phyloP scores from a whole-genome alignment of 1,284 basidiomycete species.

The Nidula niveotomentosa region DNA sequence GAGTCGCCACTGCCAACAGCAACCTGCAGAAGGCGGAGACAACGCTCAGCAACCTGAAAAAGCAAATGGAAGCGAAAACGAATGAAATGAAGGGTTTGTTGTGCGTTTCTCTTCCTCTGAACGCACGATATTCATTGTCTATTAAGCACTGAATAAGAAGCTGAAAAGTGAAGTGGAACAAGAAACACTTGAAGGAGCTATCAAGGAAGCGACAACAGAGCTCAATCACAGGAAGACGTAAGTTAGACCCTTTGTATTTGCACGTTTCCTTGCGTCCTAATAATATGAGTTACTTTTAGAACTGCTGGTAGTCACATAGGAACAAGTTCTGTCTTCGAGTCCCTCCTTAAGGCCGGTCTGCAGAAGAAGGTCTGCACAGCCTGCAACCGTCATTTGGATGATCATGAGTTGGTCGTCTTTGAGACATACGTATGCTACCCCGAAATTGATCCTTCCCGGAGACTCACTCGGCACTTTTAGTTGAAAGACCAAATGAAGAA shows the following conservation, averaged over 20 bases:
- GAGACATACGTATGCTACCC: constrained; percentile 57
- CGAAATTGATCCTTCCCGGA: not conserved
- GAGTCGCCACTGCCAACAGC: constrained; percentile 48
- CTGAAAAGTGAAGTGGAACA: constrained; percentile 46
- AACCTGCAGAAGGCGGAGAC: constrained; percentile 64
- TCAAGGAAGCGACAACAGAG: constrained; percentile 55
- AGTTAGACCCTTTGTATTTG: constrained; percentile 14
- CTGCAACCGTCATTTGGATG: constrained; percentile 73
- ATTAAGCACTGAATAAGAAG: constrained; percentile 54
- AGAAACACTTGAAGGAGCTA: constrained; percentile 50
- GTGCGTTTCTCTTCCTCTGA: not conserved
- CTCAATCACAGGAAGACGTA: constrained; percentile 58
- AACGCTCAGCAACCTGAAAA: constrained; percentile 54
- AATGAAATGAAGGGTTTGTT: constrained; percentile 61
- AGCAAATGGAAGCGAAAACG: constrained; percentile 62
- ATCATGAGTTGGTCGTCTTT: constrained; percentile 61
- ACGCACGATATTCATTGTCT: not conserved
- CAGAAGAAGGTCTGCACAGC: constrained; percentile 71
- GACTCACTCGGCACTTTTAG: constrained; percentile 25
- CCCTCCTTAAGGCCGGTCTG: constrained; percentile 61
- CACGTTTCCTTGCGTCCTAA: not conserved
- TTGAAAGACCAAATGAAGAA: constrained; percentile 56
- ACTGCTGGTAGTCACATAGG: constrained; percentile 30
- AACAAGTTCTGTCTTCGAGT: constrained; percentile 58
- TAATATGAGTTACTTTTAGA: constrained; percentile 12